A percentile compares a stretch with the other conserved stretches of the same genome.
These are phyloP conservation scores for Ceratocystis papillata DNA, from an alignment of 2,329 filamentous ascomycete species.

Conservation along the genomic window DNA sequence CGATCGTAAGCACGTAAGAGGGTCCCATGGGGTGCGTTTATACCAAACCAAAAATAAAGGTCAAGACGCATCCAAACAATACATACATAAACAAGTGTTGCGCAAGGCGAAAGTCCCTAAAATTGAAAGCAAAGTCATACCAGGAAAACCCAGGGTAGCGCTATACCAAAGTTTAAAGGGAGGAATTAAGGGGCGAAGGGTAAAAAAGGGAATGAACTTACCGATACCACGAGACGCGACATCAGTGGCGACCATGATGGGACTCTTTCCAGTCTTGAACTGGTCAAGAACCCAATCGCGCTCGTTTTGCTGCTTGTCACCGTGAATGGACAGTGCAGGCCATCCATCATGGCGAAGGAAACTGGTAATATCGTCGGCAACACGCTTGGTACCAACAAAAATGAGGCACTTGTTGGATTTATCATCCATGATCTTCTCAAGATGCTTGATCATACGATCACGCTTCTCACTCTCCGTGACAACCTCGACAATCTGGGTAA, in stretches of 20 bases:
- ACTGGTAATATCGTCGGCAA: conserved; percentile 93
- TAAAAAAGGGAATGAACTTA: conserved; percentile 55
- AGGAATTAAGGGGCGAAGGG: conserved; percentile 31
- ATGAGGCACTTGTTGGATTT: conserved; percentile 91
- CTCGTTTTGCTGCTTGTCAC: conserved; percentile 98
- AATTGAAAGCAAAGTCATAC: conserved; percentile 84
- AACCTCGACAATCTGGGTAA: conserved; percentile 95
- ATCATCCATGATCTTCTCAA: conserved; percentile 96
- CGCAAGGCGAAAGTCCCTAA: conserved; percentile 79
- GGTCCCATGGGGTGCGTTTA: conserved; percentile 16
- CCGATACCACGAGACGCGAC: conserved; percentile 99
- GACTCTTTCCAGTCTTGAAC: conserved; percentile 98
- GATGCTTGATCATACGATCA: conserved; percentile 90
- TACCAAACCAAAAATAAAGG: conserved; percentile 54
- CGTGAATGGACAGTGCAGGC: conserved; percentile 96
- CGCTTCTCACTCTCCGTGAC: conserved; percentile 96
- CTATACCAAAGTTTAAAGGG: conserved; percentile 29
- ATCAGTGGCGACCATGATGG: conserved; percentile 99
- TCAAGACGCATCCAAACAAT: conserved; percentile 18
- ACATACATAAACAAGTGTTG: conserved; percentile 59
- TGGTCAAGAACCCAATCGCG: conserved; percentile 99
- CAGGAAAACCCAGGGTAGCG: conserved; percentile 48
- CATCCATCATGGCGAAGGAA: conserved; percentile 97
- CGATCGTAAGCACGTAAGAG: conserved; percentile 20
- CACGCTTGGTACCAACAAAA: conserved; percentile 87